These are phyloP conservation scores for Hanseniaspora nectarophila DNA, from an alignment of 805 yeast genomes.

Conservation along the genomic window DNA sequence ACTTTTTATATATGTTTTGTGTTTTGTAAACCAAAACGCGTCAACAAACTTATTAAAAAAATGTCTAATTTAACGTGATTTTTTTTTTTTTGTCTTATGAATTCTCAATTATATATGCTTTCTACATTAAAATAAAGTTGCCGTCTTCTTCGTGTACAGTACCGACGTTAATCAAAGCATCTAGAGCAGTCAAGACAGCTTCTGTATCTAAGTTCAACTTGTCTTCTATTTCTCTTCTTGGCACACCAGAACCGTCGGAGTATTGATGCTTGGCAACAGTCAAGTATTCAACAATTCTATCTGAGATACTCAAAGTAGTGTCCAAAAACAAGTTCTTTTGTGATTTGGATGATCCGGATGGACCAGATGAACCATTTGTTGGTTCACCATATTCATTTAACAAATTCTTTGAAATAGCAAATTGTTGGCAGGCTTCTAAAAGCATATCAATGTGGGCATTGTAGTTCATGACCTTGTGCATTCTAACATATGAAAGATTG, in stretches of 20 bases:
- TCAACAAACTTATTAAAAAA: too few relatives aligned
- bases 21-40: too few relatives aligned
- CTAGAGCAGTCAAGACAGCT: constrained; percentile 6
- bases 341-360: not conserved
- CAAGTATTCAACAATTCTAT: constrained; percentile 7
- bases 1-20: too few relatives aligned
- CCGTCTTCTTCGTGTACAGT: constrained; percentile 3
- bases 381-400: constrained; percentile 12
- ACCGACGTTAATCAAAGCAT: constrained; percentile 7
- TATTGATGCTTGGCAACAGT: constrained; percentile 1
- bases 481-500: constrained; percentile 50
- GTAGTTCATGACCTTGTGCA: constrained; percentile 47
- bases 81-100: too few relatives aligned
- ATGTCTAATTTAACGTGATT: too few relatives aligned
- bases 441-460: constrained; percentile 61
- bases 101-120: not conserved
- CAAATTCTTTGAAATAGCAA: constrained; percentile 45
- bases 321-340: constrained; percentile 31
- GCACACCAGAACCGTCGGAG: constrained; percentile 9
- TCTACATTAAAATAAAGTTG: not conserved
- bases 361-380: not conserved
- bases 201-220: constrained; percentile 7
- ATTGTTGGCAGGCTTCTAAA: constrained; percentile 49
- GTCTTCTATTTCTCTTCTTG: constrained; percentile 11
- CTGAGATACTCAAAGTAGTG: constrained; percentile 20